Conservation (phyloP, 139 green algal species). For the Gonium pectorale region DNA sequence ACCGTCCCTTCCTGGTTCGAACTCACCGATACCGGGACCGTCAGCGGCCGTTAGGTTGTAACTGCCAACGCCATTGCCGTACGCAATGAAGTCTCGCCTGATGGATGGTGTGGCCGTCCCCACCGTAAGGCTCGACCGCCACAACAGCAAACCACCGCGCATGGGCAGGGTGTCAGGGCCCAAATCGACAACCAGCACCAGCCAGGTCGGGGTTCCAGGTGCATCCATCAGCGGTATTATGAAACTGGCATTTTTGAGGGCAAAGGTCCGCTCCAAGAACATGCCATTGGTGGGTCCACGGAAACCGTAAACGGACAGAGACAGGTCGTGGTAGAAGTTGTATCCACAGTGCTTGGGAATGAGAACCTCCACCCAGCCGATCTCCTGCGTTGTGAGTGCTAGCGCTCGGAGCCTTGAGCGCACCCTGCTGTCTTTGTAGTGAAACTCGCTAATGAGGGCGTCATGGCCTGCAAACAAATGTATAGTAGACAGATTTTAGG, state of each 20-base stretch:
- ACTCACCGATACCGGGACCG: not conserved
- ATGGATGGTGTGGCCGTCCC: not conserved
- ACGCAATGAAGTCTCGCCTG: not conserved
- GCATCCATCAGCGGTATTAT: not conserved
- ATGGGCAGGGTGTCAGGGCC: not conserved
- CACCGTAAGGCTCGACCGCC: not conserved
- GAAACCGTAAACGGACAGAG: not conserved
- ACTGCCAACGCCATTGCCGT: not conserved
- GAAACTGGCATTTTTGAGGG: not conserved
- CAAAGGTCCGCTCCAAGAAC: not conserved
- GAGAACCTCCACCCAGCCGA: not conserved
- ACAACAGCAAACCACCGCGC: not conserved
- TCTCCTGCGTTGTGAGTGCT: too few relatives aligned
- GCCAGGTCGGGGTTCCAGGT: not conserved
- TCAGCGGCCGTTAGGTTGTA: not conserved
- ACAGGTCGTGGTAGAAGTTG: not conserved
- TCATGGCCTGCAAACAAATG: slow-evolving; percentile 9
- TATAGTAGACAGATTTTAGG: too few relatives aligned
- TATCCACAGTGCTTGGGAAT: not conserved
- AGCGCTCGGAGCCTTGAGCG: not conserved
- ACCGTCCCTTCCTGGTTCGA: not conserved
- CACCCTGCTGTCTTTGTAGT: not conserved
- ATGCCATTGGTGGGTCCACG: not conserved
- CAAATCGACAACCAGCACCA: not conserved
- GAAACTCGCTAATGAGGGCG: not conserved